Percentiles rank a stretch among this genome's conserved stretches.
Evolutionary conservation across 2,329 filamentous ascomycete species (phyloP).

Genomic region (Calonectria hawksworthii): DNA sequence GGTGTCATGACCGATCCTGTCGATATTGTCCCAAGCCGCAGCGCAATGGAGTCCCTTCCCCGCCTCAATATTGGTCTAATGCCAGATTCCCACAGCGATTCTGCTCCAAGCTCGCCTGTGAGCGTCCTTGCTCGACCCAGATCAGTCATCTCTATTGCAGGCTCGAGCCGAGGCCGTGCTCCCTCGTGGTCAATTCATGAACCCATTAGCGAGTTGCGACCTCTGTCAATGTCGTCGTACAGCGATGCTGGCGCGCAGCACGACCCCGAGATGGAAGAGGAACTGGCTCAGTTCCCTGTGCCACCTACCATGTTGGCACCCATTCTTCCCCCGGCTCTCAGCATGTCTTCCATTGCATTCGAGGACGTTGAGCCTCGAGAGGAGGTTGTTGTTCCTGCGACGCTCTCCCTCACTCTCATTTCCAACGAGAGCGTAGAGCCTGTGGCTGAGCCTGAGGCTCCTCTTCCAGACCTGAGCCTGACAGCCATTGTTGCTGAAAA

Average conservation of each 20-base stretch:
- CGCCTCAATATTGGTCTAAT: slow-evolving; percentile 25
- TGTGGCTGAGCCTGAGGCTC: slow-evolving; percentile 45
- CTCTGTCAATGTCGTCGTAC: slow-evolving; percentile 65
- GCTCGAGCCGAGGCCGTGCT: slow-evolving; percentile 39
- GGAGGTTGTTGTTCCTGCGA: slow-evolving; percentile 51
- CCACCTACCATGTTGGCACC: slow-evolving; percentile 61
- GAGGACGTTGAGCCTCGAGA: slow-evolving; percentile 60
- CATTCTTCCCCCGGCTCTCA: slow-evolving; percentile 54
- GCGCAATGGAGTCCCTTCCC: slow-evolving; percentile 23
- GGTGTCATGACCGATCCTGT: slow-evolving; percentile 74
- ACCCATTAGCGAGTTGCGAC: slow-evolving; percentile 52
- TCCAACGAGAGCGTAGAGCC: slow-evolving; percentile 52
- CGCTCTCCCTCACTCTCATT: slow-evolving; percentile 51
- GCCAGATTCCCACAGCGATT: slow-evolving; percentile 34
- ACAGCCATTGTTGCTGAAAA: slow-evolving; percentile 44
- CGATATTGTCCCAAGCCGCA: slow-evolving; percentile 48
- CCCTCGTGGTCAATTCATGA: slow-evolving; percentile 44
- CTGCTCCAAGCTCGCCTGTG: slow-evolving; percentile 40
- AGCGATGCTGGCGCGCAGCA: slow-evolving; percentile 68
- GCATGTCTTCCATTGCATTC: slow-evolving; percentile 60
- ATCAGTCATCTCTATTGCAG: slow-evolving; percentile 60
- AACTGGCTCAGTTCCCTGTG: slow-evolving; percentile 67
- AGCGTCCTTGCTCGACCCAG: slow-evolving; percentile 53
- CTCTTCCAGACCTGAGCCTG: slow-evolving; percentile 45
- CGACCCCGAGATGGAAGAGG: slow-evolving; percentile 64